These are phyloP conservation scores for Verticillium longisporum DNA, from an alignment of 2,329 filamentous ascomycete genomes.

Conservation along the genomic window DNA sequence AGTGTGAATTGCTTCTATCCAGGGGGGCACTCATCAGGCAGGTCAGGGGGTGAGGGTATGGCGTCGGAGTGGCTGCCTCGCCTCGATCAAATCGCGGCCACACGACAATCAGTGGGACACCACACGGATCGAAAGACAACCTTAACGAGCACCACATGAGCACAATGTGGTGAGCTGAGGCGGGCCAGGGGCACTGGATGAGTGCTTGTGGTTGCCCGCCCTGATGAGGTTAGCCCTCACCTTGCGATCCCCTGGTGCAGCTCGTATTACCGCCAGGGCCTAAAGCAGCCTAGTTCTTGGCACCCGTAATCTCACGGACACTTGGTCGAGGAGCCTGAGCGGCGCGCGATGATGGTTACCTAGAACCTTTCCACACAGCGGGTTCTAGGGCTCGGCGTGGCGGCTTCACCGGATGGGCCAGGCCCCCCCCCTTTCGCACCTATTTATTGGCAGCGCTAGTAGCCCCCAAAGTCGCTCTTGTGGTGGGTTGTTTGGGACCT, in stretches of 20 bases:
- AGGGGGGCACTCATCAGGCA: not conserved
- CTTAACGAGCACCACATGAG: not conserved
- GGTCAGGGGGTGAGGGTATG: not conserved
- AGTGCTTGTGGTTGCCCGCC: not conserved
- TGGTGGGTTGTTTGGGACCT: too few relatives aligned
- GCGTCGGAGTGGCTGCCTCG: not conserved
- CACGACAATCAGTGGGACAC: not conserved
- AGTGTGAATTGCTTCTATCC: not conserved
- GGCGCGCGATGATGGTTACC: not conserved
- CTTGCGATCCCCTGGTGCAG: not conserved
- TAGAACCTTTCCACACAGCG: not conserved
- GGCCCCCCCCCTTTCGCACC: not conserved
- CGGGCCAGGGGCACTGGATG: not conserved
- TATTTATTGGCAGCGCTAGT: not conserved
- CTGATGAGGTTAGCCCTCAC: not conserved
- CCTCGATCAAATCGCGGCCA: not conserved
- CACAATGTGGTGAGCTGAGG: not conserved
- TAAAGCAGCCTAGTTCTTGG: not conserved
- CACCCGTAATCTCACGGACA: not conserved
- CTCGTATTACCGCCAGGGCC: not conserved
- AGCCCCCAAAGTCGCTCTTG: too few relatives aligned
- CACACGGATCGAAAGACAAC: not conserved
- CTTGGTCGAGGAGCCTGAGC: not conserved
- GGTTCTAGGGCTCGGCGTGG: not conserved
- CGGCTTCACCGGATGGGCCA: not conserved